Evolutionary conservation across 225 moss, liverwort and hornwort species (phyloP), one percentile per base, ranked within the genome.

Genomic region (Neckera pumila): DNA sequence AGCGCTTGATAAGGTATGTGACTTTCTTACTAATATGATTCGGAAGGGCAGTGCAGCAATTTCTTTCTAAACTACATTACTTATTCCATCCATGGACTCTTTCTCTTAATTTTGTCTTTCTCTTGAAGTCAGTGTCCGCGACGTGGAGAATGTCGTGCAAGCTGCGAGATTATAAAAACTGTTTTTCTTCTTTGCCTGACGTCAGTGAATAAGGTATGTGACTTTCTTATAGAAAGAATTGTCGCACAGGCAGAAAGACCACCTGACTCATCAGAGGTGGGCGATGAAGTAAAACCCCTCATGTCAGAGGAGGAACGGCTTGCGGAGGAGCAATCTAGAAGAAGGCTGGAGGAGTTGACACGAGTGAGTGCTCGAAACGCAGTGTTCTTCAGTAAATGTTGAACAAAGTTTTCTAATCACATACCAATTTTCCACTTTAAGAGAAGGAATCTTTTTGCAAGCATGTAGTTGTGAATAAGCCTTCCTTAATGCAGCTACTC

Each of bases 321-420:
- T 84, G 97, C 91, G 83, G 93, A 94, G 78, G 95, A 93, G 91
- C 91, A 86, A 85, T 94, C 94, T 84, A 94, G 92, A 89, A 92
- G 93, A 87, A 89, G 95, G 77, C 93, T 95, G 85, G 97, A 97
- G 91, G 95, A 96, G 86, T 93, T 99, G 79, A 94, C 95, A 67
- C 91, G 94, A 91, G 98, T 98, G 92, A 96, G 98, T 90, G 84
- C 71, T 86, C 17, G 38, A 86, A 87, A 86, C 82, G 33, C 45
- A 73, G 36, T 81, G 43, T 65, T n/a, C 6, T 69, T 25, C 51
- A 75, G 57, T 64, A 64, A 72, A 58, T 72, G 33, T 82, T 69
- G 47, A 87, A 77, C 30, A 69, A 65, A 17, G 21, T 19, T 38
- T 83, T 31, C 66, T 74, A 72, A 60, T n/a, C n/a, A 31, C 74